Conservation (phyloP, 2,329 filamentous ascomycete genomes). For the Parafenestella ontariensis region DNA sequence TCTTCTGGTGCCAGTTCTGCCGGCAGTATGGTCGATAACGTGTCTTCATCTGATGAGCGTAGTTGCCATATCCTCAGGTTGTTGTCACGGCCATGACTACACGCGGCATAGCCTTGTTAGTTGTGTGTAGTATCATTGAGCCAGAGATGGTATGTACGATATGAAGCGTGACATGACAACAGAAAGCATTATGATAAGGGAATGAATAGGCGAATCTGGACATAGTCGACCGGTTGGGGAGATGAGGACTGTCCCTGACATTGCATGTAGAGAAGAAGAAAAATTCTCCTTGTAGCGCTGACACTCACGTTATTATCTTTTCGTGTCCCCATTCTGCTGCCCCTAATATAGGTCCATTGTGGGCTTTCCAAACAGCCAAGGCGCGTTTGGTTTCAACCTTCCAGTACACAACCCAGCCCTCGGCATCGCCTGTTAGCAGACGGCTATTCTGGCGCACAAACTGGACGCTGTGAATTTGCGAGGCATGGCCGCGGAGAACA, state of each 20-base stretch:
- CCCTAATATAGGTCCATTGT: slow-evolving; percentile 78
- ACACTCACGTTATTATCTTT: slow-evolving; percentile 80
- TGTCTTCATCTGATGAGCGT: slow-evolving; percentile 63
- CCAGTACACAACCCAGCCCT: slow-evolving; percentile 90
- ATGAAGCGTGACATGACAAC: not conserved
- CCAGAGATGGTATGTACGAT: not conserved
- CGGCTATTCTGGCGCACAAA: slow-evolving; percentile 78
- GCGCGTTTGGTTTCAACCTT: slow-evolving; percentile 81
- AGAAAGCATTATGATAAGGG: not conserved
- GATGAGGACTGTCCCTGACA: no score
- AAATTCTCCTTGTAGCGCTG: not conserved
- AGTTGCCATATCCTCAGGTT: slow-evolving; percentile 86
- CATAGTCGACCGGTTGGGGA: not conserved
- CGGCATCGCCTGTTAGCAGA: slow-evolving; percentile 84
- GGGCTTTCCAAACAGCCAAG: slow-evolving; percentile 84
- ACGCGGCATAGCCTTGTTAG: slow-evolving; percentile 5
- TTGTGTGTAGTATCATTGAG: not conserved
- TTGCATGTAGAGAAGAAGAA: not conserved
- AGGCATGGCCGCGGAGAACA: slow-evolving; percentile 84
- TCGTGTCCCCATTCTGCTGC: slow-evolving; percentile 74
- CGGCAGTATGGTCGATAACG: slow-evolving; percentile 73
- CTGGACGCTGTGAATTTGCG: slow-evolving; percentile 77
- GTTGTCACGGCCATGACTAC: slow-evolving; percentile 88
- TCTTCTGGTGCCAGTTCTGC: slow-evolving; percentile 64
- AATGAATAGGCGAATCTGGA: slow-evolving; percentile 1